phyloP scores from a whole-genome alignment of 768 basidiomycete genomes.

The Boletus barrowsii region DNA sequence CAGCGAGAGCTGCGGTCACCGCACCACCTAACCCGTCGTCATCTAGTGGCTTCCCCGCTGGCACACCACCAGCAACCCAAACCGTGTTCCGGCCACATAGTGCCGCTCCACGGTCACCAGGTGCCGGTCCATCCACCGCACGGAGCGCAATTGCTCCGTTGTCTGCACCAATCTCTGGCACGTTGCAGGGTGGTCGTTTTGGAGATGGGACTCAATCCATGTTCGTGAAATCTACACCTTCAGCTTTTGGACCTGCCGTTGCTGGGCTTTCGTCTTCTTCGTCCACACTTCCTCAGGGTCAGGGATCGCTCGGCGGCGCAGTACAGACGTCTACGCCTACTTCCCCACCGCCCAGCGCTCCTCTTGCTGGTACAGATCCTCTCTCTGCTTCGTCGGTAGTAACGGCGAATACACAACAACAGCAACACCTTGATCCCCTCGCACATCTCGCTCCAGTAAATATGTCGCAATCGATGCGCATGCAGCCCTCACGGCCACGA shows the following conservation, averaged over 20 bases:
- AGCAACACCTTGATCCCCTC: conserved; percentile 55
- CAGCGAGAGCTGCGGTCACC: conserved; percentile 15
- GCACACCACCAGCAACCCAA: conserved; percentile 17
- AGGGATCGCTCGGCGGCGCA: conserved; percentile 15
- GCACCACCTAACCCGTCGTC: conserved; percentile 22
- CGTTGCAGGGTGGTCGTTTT: conserved; percentile 62
- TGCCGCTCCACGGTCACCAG: conserved; percentile 46
- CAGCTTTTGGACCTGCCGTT: conserved; percentile 35
- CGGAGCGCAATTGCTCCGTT: conserved; percentile 18
- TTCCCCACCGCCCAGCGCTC: conserved; percentile 11
- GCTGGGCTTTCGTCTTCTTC: conserved; percentile 37
- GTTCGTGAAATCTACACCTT: conserved; percentile 57
- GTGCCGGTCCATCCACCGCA: conserved; percentile 51
- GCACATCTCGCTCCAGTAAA: conserved; percentile 56
- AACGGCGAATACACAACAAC: conserved; percentile 25
- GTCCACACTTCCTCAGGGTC: conserved; percentile 27
- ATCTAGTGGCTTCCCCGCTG: conserved; percentile 19
- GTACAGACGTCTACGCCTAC: conserved; percentile 5
- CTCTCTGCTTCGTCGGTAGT: conserved; percentile 8
- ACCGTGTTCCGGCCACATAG: conserved; percentile 28
- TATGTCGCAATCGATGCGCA: conserved; percentile 72
- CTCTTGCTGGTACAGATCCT: conserved; percentile 17
- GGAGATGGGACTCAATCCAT: conserved; percentile 79
- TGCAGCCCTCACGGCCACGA: conserved; percentile 66
- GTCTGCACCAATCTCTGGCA: conserved; percentile 37